phyloP scores from a whole-genome alignment of 371 early-diverging fungal genomes.

The Mortierella sp. region DNA sequence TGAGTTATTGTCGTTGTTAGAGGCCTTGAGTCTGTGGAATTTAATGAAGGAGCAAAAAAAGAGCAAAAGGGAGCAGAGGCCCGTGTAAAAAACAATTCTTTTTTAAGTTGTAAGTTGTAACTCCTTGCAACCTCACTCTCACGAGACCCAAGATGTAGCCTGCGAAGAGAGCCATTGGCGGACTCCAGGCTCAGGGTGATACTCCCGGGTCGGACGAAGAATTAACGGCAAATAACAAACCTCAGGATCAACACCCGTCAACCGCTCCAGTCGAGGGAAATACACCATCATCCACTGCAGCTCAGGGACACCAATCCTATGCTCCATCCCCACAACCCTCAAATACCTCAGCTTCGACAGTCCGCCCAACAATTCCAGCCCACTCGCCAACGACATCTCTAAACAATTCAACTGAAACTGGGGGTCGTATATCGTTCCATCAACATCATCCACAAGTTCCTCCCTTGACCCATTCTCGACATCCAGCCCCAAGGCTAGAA shows the following conservation, averaged over 20 bases:
- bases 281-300: neutral
- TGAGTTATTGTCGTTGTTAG: neutral
- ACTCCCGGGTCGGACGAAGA: neutral
- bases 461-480: neutral
- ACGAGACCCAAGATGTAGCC: neutral
- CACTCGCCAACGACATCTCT: constrained; percentile 3
- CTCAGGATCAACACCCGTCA: neutral
- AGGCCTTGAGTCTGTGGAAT: neutral
- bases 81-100: no score
- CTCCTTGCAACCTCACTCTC: neutral
- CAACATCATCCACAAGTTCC: neutral
- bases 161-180: neutral
- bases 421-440: neutral
- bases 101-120: no score
- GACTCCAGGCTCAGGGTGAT: neutral
- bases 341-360: neutral
- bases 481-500: neutral
- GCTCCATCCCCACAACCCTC: neutral
- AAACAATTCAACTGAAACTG: neutral
- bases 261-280: neutral
- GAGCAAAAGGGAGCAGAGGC: no score
- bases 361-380: neutral
- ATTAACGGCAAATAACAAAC: neutral
- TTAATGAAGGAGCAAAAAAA: neutral
- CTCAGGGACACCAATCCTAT: neutral